Evolutionary conservation across 2,329 filamentous ascomycete genomes (phyloP), one percentile per base, ranked within the genome.

Genomic region (Colletotrichum lentis): DNA sequence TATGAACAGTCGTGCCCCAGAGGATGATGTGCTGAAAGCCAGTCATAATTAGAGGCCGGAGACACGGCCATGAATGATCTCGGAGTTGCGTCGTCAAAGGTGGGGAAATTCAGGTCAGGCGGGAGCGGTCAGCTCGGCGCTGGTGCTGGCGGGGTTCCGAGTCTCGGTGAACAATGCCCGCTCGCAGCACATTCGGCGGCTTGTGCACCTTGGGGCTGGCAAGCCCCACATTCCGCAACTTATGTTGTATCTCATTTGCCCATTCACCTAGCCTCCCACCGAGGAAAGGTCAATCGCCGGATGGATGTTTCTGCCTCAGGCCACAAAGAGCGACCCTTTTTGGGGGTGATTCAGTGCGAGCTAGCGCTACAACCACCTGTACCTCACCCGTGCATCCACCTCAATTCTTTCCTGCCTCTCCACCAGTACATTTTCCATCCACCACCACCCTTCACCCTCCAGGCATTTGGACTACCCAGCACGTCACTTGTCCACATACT

Each of bases 381-480:
- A 67, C 69, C 68, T 66, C 50, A 55, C 63, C 67, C 58, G 67
- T 69, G 67, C 67, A 69, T 78, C 76, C 77, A 69, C 66, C 66
- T 66, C 66, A 78, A 78, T 79, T 79, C 79, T 80, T 78, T 78
- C 76, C 75, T 77, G 74, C 74, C 77, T 77, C 74, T 76, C 73
- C 75, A 75, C 73, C 72, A 71, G 69, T 70, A 64, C 67, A 69
- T 71, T 69, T 70, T 66, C 71, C 73, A 75, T 72, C 67, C 58
- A 69, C 67, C 67, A 67, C 67, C 67, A 63, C 62, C 60, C 41
- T 49, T 57, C 59, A 65, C 66, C 69, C 69, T 53, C 69, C 62
- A 54, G 61, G 49, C 57, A 59, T 69, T 37, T 57, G 53, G 62
- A 69, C 65, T 63, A 63, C 70, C 70, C 47, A 65, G 57, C 56